These are phyloP conservation scores for Beauveria sp. DNA, from an alignment of 2,329 filamentous ascomycete species.

Conservation along the genomic window DNA sequence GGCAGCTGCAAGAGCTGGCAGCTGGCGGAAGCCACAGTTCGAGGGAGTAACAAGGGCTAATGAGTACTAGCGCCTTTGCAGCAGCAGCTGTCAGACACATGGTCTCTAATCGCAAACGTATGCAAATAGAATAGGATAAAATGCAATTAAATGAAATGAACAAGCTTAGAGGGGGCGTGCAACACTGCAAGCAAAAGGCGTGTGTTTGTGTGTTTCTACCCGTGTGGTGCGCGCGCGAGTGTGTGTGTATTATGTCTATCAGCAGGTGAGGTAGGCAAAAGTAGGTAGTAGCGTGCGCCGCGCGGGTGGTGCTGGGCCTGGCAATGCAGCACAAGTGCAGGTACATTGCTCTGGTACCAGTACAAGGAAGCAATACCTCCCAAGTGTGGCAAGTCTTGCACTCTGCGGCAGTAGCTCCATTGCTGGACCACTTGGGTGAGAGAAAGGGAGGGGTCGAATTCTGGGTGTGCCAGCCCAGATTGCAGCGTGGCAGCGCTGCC, in stretches of 20 bases:
- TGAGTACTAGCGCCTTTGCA: neutral
- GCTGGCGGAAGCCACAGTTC: neutral
- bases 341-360: conserved; percentile 1
- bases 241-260: neutral
- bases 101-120: neutral
- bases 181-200: conserved; percentile 1
- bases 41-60: neutral
- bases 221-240: neutral
- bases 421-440: neutral
- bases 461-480: conserved; percentile 4
- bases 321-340: neutral
- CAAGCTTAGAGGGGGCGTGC: conserved; percentile 1
- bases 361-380: neutral
- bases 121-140: neutral
- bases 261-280: neutral
- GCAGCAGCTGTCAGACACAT: neutral
- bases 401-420: conserved; percentile 5
- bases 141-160: neutral
- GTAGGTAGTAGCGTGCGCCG: neutral
- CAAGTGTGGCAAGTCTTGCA: neutral
- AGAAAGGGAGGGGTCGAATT: too few relatives aligned
- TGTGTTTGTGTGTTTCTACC: neutral
- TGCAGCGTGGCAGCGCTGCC: conserved; percentile 9
- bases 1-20: neutral
- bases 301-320: neutral